Evolutionary conservation across 192 early-diverging fungal genomes (phyloP).

Genomic region (Coemansia sp.): DNA sequence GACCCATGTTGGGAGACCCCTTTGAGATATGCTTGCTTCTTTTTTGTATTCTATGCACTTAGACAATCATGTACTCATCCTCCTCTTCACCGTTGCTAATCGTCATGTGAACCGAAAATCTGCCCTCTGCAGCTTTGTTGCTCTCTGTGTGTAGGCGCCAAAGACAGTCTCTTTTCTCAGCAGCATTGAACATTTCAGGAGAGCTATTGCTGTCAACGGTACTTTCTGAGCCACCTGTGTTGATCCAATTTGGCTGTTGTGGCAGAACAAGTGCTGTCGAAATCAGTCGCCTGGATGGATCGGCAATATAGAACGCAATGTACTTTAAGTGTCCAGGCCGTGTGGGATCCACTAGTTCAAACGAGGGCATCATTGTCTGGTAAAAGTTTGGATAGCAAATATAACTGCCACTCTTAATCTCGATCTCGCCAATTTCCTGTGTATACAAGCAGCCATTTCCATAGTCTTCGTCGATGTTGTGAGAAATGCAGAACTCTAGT

Average conservation of each 20-base stretch:
- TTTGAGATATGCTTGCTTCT: background rate
- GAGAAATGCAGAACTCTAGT: background rate
- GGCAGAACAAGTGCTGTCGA: background rate
- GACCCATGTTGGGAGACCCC: background rate
- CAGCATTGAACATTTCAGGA: background rate
- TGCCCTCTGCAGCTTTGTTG: background rate
- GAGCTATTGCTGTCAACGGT: background rate
- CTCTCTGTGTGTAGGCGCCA: too few species aligned
- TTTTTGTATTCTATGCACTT: background rate
- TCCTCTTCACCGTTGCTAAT: background rate
- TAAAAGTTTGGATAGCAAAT: conserved; percentile 59
- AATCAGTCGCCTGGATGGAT: background rate
- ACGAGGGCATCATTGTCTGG: too few species aligned
- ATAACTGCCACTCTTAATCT: conserved; percentile 60
- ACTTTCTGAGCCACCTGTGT: too few species aligned
- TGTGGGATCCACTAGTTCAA: conserved; percentile 29
- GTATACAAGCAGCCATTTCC: background rate
- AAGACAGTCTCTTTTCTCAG: background rate
- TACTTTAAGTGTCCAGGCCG: background rate
- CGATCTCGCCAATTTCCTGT: conserved; percentile 55
- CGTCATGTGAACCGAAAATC: background rate
- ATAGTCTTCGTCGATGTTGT: background rate
- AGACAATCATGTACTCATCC: background rate
- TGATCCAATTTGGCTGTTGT: background rate
- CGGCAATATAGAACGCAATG: background rate